These are phyloP conservation scores for Lachnellula suecica DNA, from an alignment of 2,329 filamentous ascomycete species.

Conservation along the genomic window DNA sequence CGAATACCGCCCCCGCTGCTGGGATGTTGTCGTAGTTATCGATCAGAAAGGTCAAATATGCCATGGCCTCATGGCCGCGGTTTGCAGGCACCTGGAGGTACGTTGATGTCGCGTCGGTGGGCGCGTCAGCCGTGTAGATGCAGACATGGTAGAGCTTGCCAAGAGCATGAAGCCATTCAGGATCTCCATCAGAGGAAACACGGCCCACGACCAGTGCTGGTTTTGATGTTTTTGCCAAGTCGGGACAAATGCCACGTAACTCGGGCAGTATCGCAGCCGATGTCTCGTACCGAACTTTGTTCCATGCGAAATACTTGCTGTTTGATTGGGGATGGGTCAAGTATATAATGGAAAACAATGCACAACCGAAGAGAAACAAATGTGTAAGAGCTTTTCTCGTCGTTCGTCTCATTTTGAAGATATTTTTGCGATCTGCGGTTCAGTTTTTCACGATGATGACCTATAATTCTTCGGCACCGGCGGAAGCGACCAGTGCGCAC, in stretches of 20 bases:
- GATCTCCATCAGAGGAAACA: slow-evolving; percentile 40
- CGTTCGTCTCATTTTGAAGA: slow-evolving; percentile 36
- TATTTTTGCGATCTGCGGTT: too few species aligned
- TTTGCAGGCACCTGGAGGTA: slow-evolving; percentile 45
- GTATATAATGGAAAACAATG: slow-evolving; percentile 38
- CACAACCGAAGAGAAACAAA: slow-evolving; percentile 34
- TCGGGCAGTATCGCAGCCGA: slow-evolving; percentile 34
- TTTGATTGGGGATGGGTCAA: slow-evolving; percentile 34
- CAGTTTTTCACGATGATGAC: too few species aligned
- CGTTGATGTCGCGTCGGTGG: slow-evolving; percentile 24
- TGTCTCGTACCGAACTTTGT: slow-evolving; percentile 41
- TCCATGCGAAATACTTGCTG: slow-evolving; percentile 41
- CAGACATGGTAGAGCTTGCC: slow-evolving; percentile 42
- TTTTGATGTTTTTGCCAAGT: slow-evolving; percentile 37
- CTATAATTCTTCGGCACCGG: too few species aligned
- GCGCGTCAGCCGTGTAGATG: slow-evolving; percentile 42
- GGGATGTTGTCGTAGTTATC: slow-evolving; percentile 44
- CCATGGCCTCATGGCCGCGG: slow-evolving; percentile 46
- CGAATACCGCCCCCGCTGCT: slow-evolving; percentile 38
- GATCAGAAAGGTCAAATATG: slow-evolving; percentile 46
- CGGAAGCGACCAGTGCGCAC: too few species aligned
- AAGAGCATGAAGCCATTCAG: slow-evolving; percentile 41
- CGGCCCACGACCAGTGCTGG: slow-evolving; percentile 45
- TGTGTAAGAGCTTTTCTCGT: slow-evolving; percentile 36
- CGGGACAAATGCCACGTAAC: slow-evolving; percentile 42